A percentile compares a stretch with the other conserved stretches of the same genome.
Evolutionary conservation across 1,139 yeast species (phyloP).

Genomic region (Citeromyces siamensis): DNA sequence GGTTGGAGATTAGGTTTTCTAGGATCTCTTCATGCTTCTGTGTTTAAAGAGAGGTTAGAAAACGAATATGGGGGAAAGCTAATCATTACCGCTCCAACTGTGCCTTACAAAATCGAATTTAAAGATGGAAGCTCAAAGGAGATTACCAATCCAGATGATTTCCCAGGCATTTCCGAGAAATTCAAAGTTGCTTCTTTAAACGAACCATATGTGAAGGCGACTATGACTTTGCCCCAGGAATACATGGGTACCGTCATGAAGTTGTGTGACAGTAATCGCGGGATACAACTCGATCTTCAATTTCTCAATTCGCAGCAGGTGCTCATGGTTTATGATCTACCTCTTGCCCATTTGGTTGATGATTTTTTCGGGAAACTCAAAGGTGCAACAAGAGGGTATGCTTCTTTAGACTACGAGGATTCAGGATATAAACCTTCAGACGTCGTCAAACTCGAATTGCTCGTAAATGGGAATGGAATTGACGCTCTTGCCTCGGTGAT

Average conservation of each 20-base stretch:
- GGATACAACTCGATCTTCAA: constrained; percentile 68
- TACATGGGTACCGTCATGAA: constrained; percentile 80
- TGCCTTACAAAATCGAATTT: constrained; percentile 70
- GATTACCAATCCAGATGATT: constrained; percentile 84
- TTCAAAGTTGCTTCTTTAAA: constrained; percentile 44
- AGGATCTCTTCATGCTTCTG: constrained; percentile 92
- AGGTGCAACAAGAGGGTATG: constrained; percentile 86
- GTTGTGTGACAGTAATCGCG: constrained; percentile 76
- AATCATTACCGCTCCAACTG: constrained; percentile 92
- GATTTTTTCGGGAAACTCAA: constrained; percentile 91
- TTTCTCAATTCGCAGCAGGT: constrained; percentile 78
- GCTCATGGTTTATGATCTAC: constrained; percentile 64
- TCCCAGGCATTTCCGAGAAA: constrained; percentile 46
- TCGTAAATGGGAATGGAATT: constrained; percentile 82
- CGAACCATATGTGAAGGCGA: constrained; percentile 87
- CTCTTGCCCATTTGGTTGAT: constrained; percentile 83
- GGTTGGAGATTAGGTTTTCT: constrained; percentile 96
- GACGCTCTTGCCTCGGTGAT: constrained; percentile 90
- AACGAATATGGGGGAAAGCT: constrained; percentile 90
- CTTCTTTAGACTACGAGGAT: constrained; percentile 90
- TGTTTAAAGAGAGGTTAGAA: constrained; percentile 81
- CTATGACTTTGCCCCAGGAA: constrained; percentile 86
- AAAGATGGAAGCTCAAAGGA: constrained; percentile 50
- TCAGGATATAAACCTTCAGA: constrained; percentile 75
- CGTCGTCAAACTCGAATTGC: constrained; percentile 74